Base-by-base conservation (phyloP, 768 basidiomycete species). In the Leucosporidium scottii region DNA sequence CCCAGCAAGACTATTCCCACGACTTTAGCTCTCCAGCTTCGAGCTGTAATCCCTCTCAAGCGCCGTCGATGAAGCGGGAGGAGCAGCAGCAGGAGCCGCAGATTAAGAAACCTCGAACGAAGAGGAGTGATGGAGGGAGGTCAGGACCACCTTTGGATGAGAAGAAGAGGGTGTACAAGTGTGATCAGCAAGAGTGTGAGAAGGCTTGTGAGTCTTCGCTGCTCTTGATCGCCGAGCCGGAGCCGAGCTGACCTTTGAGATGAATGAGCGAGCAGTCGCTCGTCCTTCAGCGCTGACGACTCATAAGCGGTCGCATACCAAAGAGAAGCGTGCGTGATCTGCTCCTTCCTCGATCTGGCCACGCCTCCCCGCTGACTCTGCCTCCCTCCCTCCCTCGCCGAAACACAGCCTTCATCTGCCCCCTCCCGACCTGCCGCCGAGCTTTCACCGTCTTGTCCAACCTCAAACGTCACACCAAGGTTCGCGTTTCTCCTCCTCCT, bases 371-470 rank as follows among this genome's bases (percentile, higher is more conserved):
- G 28, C 21, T 20, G 18, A 21, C 15, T 23, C 30, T 9, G 8
- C 23, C 25, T 51, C 21, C 50, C 49, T 6, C 17, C 6, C 18
- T 17, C 18, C 21, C 50, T 51, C 50, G 21, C 34, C 34, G 34
- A 34, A n/a, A 34, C 34, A 34, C 31, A 57, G 55, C 55, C 30
- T 57, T 57, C 30, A 21, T 30, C 18, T 57, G 55, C 31, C 55
- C 55, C 1, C 10, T 57, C 30, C 15, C 31, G 31, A 23, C 17
- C 21, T 57, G 55, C 10, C 30, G 21, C 3, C 27, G 55, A 21
- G 28, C 55, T 18, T 57, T 57, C 21, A 31, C 28, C 18, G 55
- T 57, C 55, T 57, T 57, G 9, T 57, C 55, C 30, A 57, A 57
- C 20, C 55, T 57, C 55, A 57, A 57, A 31, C 55, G 55, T 20